Base-by-base conservation (phyloP, 106 monocot genomes). In the Chionographis japonica region DNA sequence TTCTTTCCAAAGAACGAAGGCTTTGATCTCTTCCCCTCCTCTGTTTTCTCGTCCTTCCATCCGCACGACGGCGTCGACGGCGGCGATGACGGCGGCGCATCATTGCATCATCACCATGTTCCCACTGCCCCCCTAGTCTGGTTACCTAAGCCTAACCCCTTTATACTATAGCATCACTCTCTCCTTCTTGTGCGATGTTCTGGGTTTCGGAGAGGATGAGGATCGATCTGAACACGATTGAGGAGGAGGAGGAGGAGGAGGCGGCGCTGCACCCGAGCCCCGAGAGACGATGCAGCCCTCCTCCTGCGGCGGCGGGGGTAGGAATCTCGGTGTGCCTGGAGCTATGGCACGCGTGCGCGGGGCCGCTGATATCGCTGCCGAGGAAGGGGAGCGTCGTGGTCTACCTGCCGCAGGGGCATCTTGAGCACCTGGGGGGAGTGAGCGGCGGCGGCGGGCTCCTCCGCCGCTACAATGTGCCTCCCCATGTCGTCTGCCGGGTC, bases 291-390 rank as follows among this genome's bases (percentile, higher is more conserved):
- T 27, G 27, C 27, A 27, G 27, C 27, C 27, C 27, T 27, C 27
- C 27, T 27, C 27, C 27, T 27, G 5, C 50, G 46, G 11, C 8
- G 20, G 10, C 10, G 35, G 43, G 6, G 60, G 68, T n/a, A 54
- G 55, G 12, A 64, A 27, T 0, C 27, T 1, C 70, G 18, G 84
- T 97, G 50, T 92, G 91, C 61, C 54, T 92, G 62, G 95, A 97
- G 84, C 89, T 97, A 37, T 97, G 95, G 95, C 86, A 85, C 68
- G 95, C 95, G 10, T 97, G 95, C 62, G 95, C 95, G 1, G 95
- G 95, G 54, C 86, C 89, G 46, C 46, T 80, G 73, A 71, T 83
- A 14, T 83, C 77, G 40, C 84, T 97, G 35, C 95, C 95, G 35
- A 82, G 69, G 72, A 89, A 85, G 71, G 89, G 89, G 55, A 87